A percentile compares a stretch with the other conserved stretches of the same genome.
Evolutionary conservation across 495 filamentous ascomycete genomes (phyloP).

Genomic region (Lophiostoma macrostomum): DNA sequence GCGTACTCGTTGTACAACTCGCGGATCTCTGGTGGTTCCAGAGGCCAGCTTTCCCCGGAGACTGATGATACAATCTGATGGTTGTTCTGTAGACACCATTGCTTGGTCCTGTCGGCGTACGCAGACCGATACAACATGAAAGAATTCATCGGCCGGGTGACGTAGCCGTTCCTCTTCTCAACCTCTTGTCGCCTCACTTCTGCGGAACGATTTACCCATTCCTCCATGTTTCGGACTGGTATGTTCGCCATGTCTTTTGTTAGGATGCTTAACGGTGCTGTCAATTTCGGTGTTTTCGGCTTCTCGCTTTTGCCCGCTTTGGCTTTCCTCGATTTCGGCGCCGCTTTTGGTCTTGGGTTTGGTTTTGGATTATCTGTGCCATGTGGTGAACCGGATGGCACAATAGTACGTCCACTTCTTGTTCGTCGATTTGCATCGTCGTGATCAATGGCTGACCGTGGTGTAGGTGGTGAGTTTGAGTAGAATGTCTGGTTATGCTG

Average conservation of each 20-base stretch:
- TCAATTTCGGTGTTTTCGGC: slow-evolving; percentile 54
- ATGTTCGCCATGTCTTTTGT: slow-evolving; percentile 63
- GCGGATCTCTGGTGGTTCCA: slow-evolving; percentile 68
- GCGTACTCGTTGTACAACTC: slow-evolving; percentile 81
- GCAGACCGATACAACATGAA: slow-evolving; percentile 98
- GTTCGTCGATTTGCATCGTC: slow-evolving; percentile 42
- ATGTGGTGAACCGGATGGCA: slow-evolving; percentile 32
- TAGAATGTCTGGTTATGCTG: slow-evolving; percentile 30
- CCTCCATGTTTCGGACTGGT: slow-evolving; percentile 74
- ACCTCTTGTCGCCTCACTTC: slow-evolving; percentile 66
- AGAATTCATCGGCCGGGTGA: slow-evolving; percentile 94
- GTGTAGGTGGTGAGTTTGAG: slow-evolving; percentile 41
- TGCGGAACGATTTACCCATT: slow-evolving; percentile 69
- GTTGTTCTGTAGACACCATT: slow-evolving; percentile 81
- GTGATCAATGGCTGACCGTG: slow-evolving; percentile 36
- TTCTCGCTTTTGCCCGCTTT: slow-evolving; percentile 52
- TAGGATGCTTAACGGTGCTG: slow-evolving; percentile 71
- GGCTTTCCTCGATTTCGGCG: slow-evolving; percentile 51
- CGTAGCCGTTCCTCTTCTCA: slow-evolving; percentile 66
- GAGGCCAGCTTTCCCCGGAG: slow-evolving; percentile 79
- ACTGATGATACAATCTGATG: slow-evolving; percentile 89
- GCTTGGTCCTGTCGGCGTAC: slow-evolving; percentile 81
- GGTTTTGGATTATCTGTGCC: slow-evolving; percentile 31
- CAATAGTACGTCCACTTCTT: slow-evolving; percentile 48
- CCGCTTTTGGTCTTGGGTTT: slow-evolving; percentile 44